phyloP scores from a whole-genome alignment of 1,139 yeast genomes.

The Lizanozyma gosingica region DNA sequence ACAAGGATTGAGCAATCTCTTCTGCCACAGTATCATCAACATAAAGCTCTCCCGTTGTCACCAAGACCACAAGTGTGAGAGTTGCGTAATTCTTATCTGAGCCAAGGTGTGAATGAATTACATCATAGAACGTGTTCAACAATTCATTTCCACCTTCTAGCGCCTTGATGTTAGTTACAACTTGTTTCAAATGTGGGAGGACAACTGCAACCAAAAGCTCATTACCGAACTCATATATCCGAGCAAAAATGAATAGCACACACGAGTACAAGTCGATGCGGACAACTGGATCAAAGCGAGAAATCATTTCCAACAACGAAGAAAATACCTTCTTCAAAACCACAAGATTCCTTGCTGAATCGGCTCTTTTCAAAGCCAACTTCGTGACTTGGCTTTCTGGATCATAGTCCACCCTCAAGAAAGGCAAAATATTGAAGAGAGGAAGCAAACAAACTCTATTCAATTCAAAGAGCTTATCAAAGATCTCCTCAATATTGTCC shows the following conservation, averaged over 20 bases:
- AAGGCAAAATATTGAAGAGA: constrained; percentile 51
- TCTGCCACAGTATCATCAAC: constrained; percentile 23
- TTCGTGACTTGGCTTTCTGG: constrained; percentile 24
- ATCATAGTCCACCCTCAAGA: constrained; percentile 41
- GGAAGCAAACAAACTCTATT: constrained; percentile 66
- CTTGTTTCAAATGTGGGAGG: constrained; percentile 50
- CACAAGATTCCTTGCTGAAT: constrained; percentile 24
- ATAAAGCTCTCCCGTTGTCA: constrained; percentile 42
- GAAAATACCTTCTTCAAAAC: constrained; percentile 46
- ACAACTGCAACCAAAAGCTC: constrained; percentile 41
- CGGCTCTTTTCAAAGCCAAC: constrained; percentile 22
- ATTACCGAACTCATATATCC: constrained; percentile 44
- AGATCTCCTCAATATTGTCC: constrained; percentile 40
- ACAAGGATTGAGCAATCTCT: constrained; percentile 27
- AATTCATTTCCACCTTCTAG: constrained; percentile 17
- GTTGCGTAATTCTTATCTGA: constrained; percentile 32
- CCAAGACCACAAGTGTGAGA: constrained; percentile 49
- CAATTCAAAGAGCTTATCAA: constrained; percentile 76
- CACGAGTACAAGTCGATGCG: constrained; percentile 65
- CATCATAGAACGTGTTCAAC: constrained; percentile 28
- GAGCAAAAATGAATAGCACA: constrained; percentile 53
- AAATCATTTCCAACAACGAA: constrained; percentile 54
- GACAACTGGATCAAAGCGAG: constrained; percentile 57
- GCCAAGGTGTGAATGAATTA: constrained; percentile 13
- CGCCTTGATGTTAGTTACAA: constrained; percentile 23